Base-by-base conservation (phyloP, 176 grass and related monocot species). In the Pharus latifolius region DNA sequence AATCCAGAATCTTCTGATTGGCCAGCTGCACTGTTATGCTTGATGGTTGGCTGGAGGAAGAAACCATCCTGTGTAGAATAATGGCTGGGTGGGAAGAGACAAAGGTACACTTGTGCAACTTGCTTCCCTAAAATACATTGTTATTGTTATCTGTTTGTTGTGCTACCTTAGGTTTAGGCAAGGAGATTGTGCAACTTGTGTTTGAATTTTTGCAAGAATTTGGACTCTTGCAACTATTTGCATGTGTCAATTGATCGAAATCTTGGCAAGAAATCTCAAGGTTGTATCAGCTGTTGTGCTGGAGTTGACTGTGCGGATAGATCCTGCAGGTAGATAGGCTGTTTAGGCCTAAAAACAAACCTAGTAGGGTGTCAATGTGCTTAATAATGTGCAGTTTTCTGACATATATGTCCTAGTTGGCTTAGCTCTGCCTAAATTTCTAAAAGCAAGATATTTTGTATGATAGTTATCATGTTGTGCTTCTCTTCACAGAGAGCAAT, bases 101-200 rank as follows among this genome's bases (percentile, higher is more conserved):
- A 62, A 67, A 77, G 75, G 67, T 35, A 74, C 65, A 84, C 74
- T 83, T 79, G 85, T 65, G 75, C 85, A 83, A 88, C 49, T 83
- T 88, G 85, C 56, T 16, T 88, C 75, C 77, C 83, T 75, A 80
- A 76, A 64, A 75, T 56, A 35, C 75, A 31, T 80, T 63, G 23
- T 80, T 80, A 85, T 69, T 80, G 33, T 85, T 85, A 85, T 76
- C 77, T 70, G 71, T 75, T 74, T 37, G 70, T 70, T 80, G 48
- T 34, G 70, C 56, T 55, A 31, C 83, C 56, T 46, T 80, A 31
- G 70, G 29, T 80, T 76, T 74, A 80, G 70, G 70, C 71, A 80
- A 69, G 42, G 51, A 65, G 64, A 75, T 63, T 62, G 63, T 56
- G 65, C 60, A 69, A 70, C 63, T 80, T 75, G 70, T 33, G 56